phyloP scores from a whole-genome alignment of 441 rosid genomes.

The Eruca vesicaria region DNA sequence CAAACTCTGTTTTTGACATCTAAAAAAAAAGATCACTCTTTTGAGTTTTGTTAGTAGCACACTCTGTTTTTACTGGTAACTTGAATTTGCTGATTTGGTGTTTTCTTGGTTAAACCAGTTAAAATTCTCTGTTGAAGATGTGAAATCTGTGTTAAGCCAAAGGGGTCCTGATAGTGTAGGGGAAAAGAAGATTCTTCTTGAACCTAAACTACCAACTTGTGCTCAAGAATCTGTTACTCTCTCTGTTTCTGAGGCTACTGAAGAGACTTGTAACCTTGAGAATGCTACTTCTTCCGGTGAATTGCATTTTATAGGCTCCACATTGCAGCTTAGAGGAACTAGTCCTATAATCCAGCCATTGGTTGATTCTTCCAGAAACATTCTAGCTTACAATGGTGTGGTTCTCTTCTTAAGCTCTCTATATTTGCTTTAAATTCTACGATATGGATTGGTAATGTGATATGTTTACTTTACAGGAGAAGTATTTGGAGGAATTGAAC shows the following conservation, averaged over 20 bases:
- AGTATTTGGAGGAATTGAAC: conserved; percentile 68
- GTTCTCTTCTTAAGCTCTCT: neutral
- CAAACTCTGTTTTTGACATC: neutral
- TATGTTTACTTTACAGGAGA: conserved; percentile 46
- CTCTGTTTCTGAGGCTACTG: conserved; percentile 23
- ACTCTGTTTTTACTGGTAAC: too few species aligned
- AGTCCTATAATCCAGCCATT: conserved; percentile 57
- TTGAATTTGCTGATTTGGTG: neutral
- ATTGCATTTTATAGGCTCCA: conserved; percentile 64
- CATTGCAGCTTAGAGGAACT: conserved; percentile 77
- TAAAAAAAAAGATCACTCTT: neutral
- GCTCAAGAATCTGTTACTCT: conserved; percentile 13
- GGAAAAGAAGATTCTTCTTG: conserved; percentile 46
- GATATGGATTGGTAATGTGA: neutral
- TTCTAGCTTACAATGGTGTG: conserved; percentile 74
- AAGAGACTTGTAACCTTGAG: conserved; percentile 2
- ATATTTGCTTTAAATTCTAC: neutral
- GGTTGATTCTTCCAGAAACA: conserved; percentile 52
- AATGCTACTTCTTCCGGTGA: conserved; percentile 36
- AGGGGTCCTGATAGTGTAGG: conserved; percentile 85
- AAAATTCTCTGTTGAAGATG: conserved; percentile 49
- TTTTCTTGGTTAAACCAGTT: conserved; percentile 28
- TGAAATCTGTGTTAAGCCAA: conserved; percentile 49
- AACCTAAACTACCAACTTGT: conserved; percentile 9
- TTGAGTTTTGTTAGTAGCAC: neutral